Percentiles rank a stretch among this genome's conserved stretches.
These are phyloP conservation scores for Carex arenaria DNA, from an alignment of 202 grass and related monocot genomes.

Conservation along the genomic window DNA sequence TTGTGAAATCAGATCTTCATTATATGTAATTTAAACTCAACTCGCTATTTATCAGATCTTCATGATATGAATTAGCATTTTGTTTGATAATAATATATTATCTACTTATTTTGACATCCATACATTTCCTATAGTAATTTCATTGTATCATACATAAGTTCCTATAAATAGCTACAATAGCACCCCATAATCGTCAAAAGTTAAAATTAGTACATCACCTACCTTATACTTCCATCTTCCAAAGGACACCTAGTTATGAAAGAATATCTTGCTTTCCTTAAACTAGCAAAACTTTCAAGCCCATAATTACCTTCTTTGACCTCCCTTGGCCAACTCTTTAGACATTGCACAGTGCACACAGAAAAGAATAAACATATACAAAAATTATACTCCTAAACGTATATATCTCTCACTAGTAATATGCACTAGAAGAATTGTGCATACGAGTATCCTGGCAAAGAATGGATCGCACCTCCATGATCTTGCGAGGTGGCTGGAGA, in stretches of 20 bases:
- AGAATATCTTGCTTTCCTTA: slow-evolving; percentile 5
- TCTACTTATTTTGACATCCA: not conserved
- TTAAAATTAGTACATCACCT: not conserved
- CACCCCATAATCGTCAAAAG: not conserved
- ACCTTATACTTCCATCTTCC: not conserved
- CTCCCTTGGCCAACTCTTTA: not conserved
- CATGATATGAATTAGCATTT: not conserved
- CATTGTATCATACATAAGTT: not conserved
- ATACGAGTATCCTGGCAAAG: slow-evolving; percentile 81
- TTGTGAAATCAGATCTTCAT: too few relatives aligned
- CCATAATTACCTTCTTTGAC: slow-evolving; percentile 3
- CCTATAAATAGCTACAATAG: slow-evolving; percentile 8
- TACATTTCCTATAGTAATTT: slow-evolving; percentile 8
- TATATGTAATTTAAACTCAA: too few relatives aligned
- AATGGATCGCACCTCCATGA: slow-evolving; percentile 95
- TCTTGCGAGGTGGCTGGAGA: slow-evolving; percentile 78
- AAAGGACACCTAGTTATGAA: not conserved
- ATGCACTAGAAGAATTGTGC: slow-evolving; percentile 64
- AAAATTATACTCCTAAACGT: slow-evolving; percentile 4
- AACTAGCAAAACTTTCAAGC: not conserved
- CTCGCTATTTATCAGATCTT: too few relatives aligned
- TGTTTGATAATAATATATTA: not conserved
- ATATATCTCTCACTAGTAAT: slow-evolving; percentile 38
- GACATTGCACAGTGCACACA: not conserved
- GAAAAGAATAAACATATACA: slow-evolving; percentile 39